phyloP scores from a whole-genome alignment of 352 stramenopile species.

The Poterioochromonas sp. region DNA sequence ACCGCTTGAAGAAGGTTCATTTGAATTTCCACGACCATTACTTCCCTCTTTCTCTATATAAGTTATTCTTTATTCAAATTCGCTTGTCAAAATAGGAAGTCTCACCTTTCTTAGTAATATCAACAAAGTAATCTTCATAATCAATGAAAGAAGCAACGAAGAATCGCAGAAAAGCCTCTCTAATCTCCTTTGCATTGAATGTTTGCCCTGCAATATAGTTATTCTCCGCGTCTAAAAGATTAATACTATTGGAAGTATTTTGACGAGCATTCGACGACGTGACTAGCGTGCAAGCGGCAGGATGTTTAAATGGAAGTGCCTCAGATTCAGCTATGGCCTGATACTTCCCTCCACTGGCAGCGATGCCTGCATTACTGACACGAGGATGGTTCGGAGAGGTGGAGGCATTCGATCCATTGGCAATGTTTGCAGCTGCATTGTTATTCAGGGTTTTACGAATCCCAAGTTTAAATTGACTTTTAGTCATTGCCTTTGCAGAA shows the following conservation, averaged over 20 bases:
- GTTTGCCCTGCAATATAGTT: conserved; percentile 35
- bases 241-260: conserved; percentile 1
- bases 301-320: background rate
- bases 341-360: background rate
- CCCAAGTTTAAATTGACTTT: background rate
- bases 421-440: background rate
- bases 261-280: background rate
- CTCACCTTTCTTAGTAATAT: no score
- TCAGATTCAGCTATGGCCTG: background rate
- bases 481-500: background rate
- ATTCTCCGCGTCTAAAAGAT: conserved; percentile 42
- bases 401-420: background rate
- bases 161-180: conserved; percentile 45
- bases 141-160: conserved; percentile 42
- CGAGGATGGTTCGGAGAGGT: no score
- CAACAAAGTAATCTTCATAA: conserved; percentile 39
- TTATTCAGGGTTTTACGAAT: background rate
- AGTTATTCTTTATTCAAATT: no score
- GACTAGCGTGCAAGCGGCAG: background rate
- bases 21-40: no score
- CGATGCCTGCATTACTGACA: background rate
- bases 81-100: no score
- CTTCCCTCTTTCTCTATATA: no score
- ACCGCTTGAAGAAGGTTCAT: no score
- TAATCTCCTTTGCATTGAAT: conserved; percentile 42